Evolutionary conservation across 495 filamentous ascomycete species (phyloP).

Genomic region (Cercophora scortea): DNA sequence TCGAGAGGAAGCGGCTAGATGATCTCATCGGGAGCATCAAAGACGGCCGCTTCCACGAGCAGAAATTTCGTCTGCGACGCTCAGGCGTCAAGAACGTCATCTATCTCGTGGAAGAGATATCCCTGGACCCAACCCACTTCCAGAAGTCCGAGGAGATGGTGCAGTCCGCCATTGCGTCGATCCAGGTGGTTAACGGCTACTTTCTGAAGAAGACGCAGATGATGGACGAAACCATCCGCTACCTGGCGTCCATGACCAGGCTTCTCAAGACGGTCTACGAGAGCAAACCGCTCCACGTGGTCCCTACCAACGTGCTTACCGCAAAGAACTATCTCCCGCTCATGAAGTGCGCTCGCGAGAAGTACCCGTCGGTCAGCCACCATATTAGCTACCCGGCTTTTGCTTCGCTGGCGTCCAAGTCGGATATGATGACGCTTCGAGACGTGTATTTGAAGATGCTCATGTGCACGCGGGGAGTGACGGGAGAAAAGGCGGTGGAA

Average conservation of each 20-base stretch:
- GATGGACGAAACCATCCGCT: conserved; percentile 74
- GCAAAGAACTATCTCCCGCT: conserved; percentile 62
- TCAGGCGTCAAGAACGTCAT: conserved; percentile 68
- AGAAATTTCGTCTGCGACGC: conserved; percentile 71
- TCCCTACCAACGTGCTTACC: conserved; percentile 61
- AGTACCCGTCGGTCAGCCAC: conserved; percentile 42
- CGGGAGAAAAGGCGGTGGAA: conserved; percentile 73
- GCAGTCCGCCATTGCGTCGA: conserved; percentile 66
- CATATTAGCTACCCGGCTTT: conserved; percentile 69
- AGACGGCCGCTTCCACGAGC: conserved; percentile 77
- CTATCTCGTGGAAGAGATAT: conserved; percentile 72
- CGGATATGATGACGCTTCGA: conserved; percentile 60
- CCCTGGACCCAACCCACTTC: conserved; percentile 40
- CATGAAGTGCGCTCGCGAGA: conserved; percentile 45
- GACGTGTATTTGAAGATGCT: conserved; percentile 82
- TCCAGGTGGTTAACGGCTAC: conserved; percentile 74
- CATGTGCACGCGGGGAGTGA: conserved; percentile 74
- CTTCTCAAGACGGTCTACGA: conserved; percentile 62
- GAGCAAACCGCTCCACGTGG: conserved; percentile 41
- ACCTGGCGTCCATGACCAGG: conserved; percentile 67
- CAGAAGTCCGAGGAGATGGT: conserved; percentile 58
- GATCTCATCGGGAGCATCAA: conserved; percentile 74
- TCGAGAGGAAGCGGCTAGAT: conserved; percentile 77
- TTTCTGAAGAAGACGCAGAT: conserved; percentile 72
- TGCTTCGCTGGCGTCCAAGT: conserved; percentile 64